Base-by-base conservation (phyloP, 2,329 filamentous ascomycete genomes). In the Raffaelea ambrosiae region DNA sequence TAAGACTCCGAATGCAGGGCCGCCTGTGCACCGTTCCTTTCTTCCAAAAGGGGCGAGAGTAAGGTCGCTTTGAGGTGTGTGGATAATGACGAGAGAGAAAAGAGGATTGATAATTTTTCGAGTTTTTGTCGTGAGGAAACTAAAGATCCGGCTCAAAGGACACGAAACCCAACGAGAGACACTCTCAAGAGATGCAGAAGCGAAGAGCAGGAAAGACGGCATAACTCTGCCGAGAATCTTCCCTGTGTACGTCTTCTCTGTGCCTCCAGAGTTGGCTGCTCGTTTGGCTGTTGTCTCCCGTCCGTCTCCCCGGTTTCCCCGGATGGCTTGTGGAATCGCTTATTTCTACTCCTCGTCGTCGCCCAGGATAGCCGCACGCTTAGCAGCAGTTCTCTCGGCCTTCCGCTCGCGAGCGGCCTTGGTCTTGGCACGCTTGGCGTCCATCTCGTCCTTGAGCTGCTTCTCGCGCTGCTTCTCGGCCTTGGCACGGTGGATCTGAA, bases 381-480 rank as follows among this genome's bases (percentile, higher is more conserved):
- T 98, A 72, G 86, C 84, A 69, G 77, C 72, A 70, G 85, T 81
- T 74, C 94, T 87, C 81, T 95, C 88, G 74, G 84, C 75, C 84
- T 93, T 93, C 80, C 93, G 86, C 86, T 97, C 93, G 77, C 93
- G 89, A 65, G 93, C 93, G 69, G 93, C 93, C 90, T 96, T 97
- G 84, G 89, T 97, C 89, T 95, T 96, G 72, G 89, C 88, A 78
- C 93, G 89, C 85, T 95, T 97, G 80, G 87, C 88, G 71, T 97
- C 93, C 93, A 98, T 98, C 81, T 97, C 90, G 71, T 97, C 90
- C 86, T 95, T 91, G 74, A 98, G 83, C 67, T 83, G 75, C 76
- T 83, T 83, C 86, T 97, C 93, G 74, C 93, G 93, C 59, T 83
- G 81, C 81, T 95, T 94, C 88, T 98, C 93, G 65, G 93, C 93